A percentile compares a stretch with the other conserved stretches of the same genome.
These are phyloP conservation scores for Suhomyces sp. DNA, from an alignment of 805 yeast species.

Conservation along the genomic window DNA sequence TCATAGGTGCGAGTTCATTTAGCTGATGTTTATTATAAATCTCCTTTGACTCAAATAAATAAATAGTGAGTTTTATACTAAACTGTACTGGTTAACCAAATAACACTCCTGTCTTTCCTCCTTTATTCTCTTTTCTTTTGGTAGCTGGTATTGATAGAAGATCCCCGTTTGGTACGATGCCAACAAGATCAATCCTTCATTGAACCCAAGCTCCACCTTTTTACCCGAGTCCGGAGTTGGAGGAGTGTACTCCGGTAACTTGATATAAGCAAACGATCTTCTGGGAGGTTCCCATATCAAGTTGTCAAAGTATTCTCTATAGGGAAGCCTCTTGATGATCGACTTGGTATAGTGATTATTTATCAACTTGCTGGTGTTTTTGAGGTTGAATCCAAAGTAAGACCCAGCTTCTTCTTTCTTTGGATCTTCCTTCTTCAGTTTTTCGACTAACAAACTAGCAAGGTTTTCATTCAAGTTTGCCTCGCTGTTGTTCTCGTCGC, in stretches of 20 bases:
- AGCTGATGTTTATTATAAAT: too few relatives aligned
- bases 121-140: conserved; percentile 12
- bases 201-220: conserved; percentile 39
- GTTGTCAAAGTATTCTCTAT: conserved; percentile 39
- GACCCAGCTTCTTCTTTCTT: conserved; percentile 11
- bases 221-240: conserved; percentile 5
- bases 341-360: conserved; percentile 38
- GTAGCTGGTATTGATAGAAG: conserved; percentile 38
- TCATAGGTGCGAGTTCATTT: too few relatives aligned
- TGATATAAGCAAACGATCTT: conserved; percentile 41
- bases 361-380: conserved; percentile 26
- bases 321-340: conserved; percentile 38
- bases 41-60: too few relatives aligned
- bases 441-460: conserved; percentile 34
- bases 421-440: conserved; percentile 15
- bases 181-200: conserved; percentile 29
- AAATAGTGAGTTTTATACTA: too few relatives aligned
- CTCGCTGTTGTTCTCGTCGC: conserved; percentile 16
- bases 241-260: conserved; percentile 31
- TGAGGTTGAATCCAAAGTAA: conserved; percentile 20
- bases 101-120: conserved; percentile 31
- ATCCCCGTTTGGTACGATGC: conserved; percentile 38
- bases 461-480: conserved; percentile 44
- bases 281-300: conserved; percentile 43
- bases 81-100: conserved; percentile 25